These are phyloP conservation scores for Fusarium subtropicale DNA, from an alignment of 2,329 filamentous ascomycete species.

Conservation along the genomic window DNA sequence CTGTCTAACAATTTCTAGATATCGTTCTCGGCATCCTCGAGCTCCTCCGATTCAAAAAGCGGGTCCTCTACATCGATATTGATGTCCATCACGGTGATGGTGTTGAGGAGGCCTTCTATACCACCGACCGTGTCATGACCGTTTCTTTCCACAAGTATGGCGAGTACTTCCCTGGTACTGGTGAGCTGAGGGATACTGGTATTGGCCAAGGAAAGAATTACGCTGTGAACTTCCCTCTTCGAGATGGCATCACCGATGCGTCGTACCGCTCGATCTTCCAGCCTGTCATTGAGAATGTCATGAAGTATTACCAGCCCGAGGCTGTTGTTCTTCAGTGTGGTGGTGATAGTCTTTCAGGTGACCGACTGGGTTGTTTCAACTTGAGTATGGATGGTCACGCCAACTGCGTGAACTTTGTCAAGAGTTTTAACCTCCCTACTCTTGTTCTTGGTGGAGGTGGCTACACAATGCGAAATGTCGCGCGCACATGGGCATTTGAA, in stretches of 20 bases:
- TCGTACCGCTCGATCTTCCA: slow-evolving; percentile 94
- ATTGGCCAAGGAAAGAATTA: slow-evolving; percentile 91
- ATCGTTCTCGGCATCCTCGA: slow-evolving; percentile 97
- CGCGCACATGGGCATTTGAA: slow-evolving; percentile 96
- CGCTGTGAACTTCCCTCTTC: slow-evolving; percentile 88
- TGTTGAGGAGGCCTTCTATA: slow-evolving; percentile 93
- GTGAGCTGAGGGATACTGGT: slow-evolving; percentile 86
- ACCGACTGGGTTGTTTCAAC: slow-evolving; percentile 96
- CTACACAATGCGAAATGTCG: slow-evolving; percentile 97
- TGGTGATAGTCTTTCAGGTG: slow-evolving; percentile 92
- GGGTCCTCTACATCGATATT: slow-evolving; percentile 98
- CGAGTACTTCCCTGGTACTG: slow-evolving; percentile 94
- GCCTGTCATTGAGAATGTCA: slow-evolving; percentile 86
- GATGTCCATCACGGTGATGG: slow-evolving; percentile 95
- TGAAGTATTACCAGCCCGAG: slow-evolving; percentile 87
- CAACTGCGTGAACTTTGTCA: slow-evolving; percentile 92
- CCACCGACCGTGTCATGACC: slow-evolving; percentile 91
- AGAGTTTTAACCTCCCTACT: slow-evolving; percentile 84
- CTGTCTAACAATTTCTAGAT: slow-evolving; percentile 63
- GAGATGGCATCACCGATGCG: slow-evolving; percentile 90
- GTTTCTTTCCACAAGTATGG: slow-evolving; percentile 97
- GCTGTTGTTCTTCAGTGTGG: slow-evolving; percentile 97
- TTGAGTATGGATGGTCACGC: slow-evolving; percentile 96
- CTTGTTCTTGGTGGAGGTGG: slow-evolving; percentile 96
- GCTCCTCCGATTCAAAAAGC: slow-evolving; percentile 87